Percentiles rank a stretch among this genome's conserved stretches.
Evolutionary conservation across 345 rosid species (phyloP).

Genomic region (Arabis alpina): DNA sequence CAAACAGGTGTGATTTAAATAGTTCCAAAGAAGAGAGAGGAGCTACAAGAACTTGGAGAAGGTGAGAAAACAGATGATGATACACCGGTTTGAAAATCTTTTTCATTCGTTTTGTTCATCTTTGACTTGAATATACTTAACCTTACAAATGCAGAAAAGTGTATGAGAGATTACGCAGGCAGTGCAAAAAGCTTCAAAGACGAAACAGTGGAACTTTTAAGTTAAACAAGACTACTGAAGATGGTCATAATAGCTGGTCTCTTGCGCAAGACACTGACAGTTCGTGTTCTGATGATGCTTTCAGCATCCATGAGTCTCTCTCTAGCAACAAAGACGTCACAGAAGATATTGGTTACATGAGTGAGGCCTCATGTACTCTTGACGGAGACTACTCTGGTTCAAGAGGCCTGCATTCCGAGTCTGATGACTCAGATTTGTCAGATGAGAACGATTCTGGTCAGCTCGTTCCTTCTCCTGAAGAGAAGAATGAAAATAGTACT

Average conservation of each 20-base stretch:
- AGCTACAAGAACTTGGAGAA: slow-evolving; percentile 60
- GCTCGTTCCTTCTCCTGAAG: slow-evolving; percentile 48
- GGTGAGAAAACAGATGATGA: slow-evolving; percentile 49
- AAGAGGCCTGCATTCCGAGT: slow-evolving; percentile 58
- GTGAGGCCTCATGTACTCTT: slow-evolving; percentile 59
- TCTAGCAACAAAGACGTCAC: slow-evolving; percentile 62
- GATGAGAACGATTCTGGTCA: slow-evolving; percentile 68
- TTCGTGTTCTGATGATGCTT: slow-evolving; percentile 74
- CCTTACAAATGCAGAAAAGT: slow-evolving; percentile 60
- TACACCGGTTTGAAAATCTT: not conserved
- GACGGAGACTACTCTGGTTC: slow-evolving; percentile 55
- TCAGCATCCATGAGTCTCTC: slow-evolving; percentile 68
- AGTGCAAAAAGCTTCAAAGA: slow-evolving; percentile 62
- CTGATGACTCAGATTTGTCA: slow-evolving; percentile 82
- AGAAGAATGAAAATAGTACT: slow-evolving; percentile 43
- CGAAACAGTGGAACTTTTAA: slow-evolving; percentile 46
- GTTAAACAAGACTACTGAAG: slow-evolving; percentile 44
- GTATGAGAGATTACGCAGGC: slow-evolving; percentile 84
- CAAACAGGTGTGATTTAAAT: slow-evolving; percentile 73
- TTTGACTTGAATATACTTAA: slow-evolving; percentile 14
- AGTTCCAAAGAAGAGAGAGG: slow-evolving; percentile 84
- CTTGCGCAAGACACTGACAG: slow-evolving; percentile 56
- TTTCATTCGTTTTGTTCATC: not conserved
- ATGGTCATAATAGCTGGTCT: slow-evolving; percentile 42
- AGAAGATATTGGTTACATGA: slow-evolving; percentile 54